Conservation (phyloP, 192 early-diverging fungal species). For the Oehlia diaphana region DNA sequence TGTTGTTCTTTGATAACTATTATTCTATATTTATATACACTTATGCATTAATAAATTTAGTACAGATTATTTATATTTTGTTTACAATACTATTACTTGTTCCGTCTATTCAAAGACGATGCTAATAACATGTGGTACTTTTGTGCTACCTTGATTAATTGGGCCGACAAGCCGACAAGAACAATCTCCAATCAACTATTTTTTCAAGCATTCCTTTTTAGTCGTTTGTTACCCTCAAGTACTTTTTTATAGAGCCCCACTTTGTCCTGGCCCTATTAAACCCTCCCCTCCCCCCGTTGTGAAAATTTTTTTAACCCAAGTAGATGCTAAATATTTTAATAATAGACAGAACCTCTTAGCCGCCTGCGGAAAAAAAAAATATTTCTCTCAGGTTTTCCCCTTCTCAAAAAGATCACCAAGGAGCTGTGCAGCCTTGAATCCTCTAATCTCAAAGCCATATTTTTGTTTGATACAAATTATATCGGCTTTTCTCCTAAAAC, state of each 20-base stretch:
- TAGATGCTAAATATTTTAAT: neutral
- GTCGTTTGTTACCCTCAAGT: neutral
- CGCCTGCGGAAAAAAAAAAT: conserved; percentile 22
- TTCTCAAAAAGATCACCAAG: conserved; percentile 25
- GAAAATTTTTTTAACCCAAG: conserved; percentile 4
- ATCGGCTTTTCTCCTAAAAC: conserved; percentile 6
- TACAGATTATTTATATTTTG: neutral
- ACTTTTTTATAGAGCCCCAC: neutral
- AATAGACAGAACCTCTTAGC: conserved; percentile 24
- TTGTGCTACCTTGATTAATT: neutral
- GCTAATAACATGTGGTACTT: conserved; percentile 3
- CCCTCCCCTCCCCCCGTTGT: neutral
- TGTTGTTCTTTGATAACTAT: neutral
- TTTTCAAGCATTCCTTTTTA: neutral
- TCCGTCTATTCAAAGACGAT: neutral
- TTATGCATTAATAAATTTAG: neutral
- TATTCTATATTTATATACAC: neutral
- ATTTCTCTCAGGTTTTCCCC: neutral
- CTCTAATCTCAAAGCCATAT: neutral
- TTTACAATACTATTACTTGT: neutral
- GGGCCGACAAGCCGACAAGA: neutral
- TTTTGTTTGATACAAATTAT: conserved; percentile 32
- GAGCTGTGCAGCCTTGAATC: conserved; percentile 25
- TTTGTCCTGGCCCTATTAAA: neutral
- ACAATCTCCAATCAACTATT: conserved; percentile 1